Evolutionary conservation across 192 early-diverging fungal species (phyloP), one percentile per base, ranked within the genome.

Genomic region (Jimgerdemannia lactiflua): DNA sequence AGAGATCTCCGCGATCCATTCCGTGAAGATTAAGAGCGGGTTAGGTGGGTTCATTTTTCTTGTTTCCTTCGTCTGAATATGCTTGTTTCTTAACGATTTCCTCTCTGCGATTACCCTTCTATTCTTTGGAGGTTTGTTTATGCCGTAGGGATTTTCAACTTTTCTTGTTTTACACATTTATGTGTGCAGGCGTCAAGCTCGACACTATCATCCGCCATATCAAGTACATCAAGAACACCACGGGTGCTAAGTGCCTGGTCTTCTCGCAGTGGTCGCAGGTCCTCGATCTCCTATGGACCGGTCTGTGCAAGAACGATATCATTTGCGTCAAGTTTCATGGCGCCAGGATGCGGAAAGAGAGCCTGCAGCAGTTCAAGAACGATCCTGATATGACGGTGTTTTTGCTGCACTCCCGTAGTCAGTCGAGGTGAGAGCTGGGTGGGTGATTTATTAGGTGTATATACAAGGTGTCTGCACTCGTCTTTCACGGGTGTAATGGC

Each of bases 181-280:
- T 29, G 29, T 29, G 29, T 18, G 10, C 3, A 78, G 77, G 77
- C n/a, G 77, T 68, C 7, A 86, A 86, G 77, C 72, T 86, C 14
- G 85, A 86, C 69, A 79, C 72, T 29, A 79, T 86, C 71, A 70
- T 84, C 3, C 77, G 80, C 1, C 85, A 86, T 41, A 83, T 86
- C 44, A 17, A 74, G n/a, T 81, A 74, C 49, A 63, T 86, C 11
- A 70, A 70, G 17, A 59, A 76, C 69, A 74, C 73, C 39, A 44
- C 76, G 4, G 49, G 39, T n/a, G 78, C 69, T 39, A 86, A 86
- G 40, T 82, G 80, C 29, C 64, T 86, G 0, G 75, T 86, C 6
- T 86, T 86, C 71, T 86, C 85, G 4, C 85, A 86, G 64, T 86
- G 85, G 85, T 39, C 43, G 8, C 70, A 67, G 14, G 78, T 86